A percentile compares a stretch with the other conserved stretches of the same genome.
These are phyloP conservation scores for Pulveroboletus sp. DNA, from an alignment of 768 basidiomycete species.

Conservation along the genomic window DNA sequence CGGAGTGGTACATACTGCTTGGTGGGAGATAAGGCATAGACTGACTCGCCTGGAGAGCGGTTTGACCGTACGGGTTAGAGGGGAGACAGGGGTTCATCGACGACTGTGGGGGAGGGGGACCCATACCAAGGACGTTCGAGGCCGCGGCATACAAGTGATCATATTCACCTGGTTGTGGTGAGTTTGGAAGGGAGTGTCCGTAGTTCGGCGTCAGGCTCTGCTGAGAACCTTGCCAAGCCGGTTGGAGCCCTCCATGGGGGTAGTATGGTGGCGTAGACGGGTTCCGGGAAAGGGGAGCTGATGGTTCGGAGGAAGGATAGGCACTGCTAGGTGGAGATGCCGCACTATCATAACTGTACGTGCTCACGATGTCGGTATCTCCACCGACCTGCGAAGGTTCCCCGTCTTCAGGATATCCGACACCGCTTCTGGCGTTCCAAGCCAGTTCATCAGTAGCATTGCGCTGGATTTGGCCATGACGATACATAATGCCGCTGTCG, in stretches of 20 bases:
- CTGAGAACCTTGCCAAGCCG: slow-evolving; percentile 28
- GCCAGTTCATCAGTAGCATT: slow-evolving; percentile 6
- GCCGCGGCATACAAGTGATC: slow-evolving; percentile 69
- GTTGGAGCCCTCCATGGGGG: slow-evolving; percentile 17
- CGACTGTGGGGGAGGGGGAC: slow-evolving; percentile 41
- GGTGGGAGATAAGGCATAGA: slow-evolving; percentile 32
- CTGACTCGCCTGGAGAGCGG: slow-evolving; percentile 25
- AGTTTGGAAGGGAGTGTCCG: slow-evolving; percentile 12
- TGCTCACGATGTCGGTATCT: slow-evolving; percentile 36
- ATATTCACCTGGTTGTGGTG: slow-evolving; percentile 39
- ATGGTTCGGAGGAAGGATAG: slow-evolving; percentile 23
- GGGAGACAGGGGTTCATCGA: slow-evolving; percentile 18
- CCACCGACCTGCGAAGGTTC: slow-evolving; percentile 21
- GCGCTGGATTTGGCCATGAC: slow-evolving; percentile 3
- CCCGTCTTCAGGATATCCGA: slow-evolving; percentile 23
- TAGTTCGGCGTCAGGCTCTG: slow-evolving; percentile 19
- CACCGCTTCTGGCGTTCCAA: slow-evolving; percentile 22
- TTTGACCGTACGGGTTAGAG: slow-evolving; percentile 20
- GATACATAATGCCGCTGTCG: slow-evolving; percentile 22
- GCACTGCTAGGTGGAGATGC: slow-evolving; percentile 28
- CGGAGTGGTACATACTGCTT: slow-evolving; percentile 21
- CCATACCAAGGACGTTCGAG: slow-evolving; percentile 76
- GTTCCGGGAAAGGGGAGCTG: slow-evolving; percentile 14
- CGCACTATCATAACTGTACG: slow-evolving; percentile 37
- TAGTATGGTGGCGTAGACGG: slow-evolving; percentile 20